These are phyloP conservation scores for Camelina neglecta DNA, from an alignment of 345 rosid genomes.

Conservation along the genomic window DNA sequence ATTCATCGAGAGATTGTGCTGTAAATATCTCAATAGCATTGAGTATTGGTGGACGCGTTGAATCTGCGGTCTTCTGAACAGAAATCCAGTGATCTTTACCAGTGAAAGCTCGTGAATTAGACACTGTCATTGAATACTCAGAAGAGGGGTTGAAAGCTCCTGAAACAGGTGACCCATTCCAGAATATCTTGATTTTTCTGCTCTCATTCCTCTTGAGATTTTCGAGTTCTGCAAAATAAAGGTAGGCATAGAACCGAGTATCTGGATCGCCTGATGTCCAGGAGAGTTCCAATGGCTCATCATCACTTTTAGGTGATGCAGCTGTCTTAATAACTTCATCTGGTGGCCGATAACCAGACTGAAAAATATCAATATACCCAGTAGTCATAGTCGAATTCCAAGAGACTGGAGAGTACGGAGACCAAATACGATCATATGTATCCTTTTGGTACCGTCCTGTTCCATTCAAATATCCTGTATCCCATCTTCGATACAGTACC, in stretches of 20 bases:
- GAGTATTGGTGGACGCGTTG: slow-evolving; percentile 50
- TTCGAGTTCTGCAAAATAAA: slow-evolving; percentile 51
- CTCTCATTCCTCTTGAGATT: slow-evolving; percentile 43
- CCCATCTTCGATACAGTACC: slow-evolving; percentile 42
- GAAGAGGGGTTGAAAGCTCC: slow-evolving; percentile 43
- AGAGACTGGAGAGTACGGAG: slow-evolving; percentile 38
- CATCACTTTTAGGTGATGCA: slow-evolving; percentile 36
- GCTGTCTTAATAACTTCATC: slow-evolving; percentile 52
- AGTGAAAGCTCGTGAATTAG: slow-evolving; percentile 49
- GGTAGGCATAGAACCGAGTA: slow-evolving; percentile 45
- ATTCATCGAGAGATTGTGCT: slow-evolving; percentile 29
- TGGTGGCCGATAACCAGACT: slow-evolving; percentile 48
- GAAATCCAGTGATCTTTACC: slow-evolving; percentile 54
- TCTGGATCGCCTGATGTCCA: slow-evolving; percentile 43
- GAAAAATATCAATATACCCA: slow-evolving; percentile 42
- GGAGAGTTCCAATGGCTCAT: slow-evolving; percentile 41
- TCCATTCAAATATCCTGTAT: slow-evolving; percentile 39
- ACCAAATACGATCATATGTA: slow-evolving; percentile 58
- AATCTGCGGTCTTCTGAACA: slow-evolving; percentile 43
- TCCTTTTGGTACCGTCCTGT: slow-evolving; percentile 52
- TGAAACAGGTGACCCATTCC: slow-evolving; percentile 49
- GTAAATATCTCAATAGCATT: slow-evolving; percentile 50
- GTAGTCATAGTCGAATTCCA: slow-evolving; percentile 47
- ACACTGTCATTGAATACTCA: slow-evolving; percentile 41
- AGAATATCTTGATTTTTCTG: slow-evolving; percentile 49